These are phyloP conservation scores for Grammothele lineata DNA, from an alignment of 768 basidiomycete species.

Conservation along the genomic window DNA sequence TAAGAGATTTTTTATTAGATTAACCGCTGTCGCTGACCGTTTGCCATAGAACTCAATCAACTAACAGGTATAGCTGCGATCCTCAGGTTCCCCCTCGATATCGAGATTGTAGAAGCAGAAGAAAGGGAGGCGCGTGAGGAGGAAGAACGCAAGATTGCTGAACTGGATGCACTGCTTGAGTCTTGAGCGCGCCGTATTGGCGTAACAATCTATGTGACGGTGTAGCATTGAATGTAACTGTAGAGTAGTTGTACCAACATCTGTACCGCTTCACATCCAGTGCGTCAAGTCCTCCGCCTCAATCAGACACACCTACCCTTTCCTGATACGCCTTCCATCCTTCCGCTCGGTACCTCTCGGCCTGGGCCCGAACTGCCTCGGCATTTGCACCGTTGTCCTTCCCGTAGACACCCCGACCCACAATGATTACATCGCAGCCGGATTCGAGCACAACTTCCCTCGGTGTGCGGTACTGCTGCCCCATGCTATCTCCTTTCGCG, in stretches of 20 bases:
- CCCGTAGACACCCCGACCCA: slow-evolving; percentile 92
- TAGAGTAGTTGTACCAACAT: slow-evolving; percentile 6
- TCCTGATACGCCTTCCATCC: slow-evolving; percentile 85
- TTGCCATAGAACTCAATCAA: slow-evolving; percentile 80
- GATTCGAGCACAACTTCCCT: slow-evolving; percentile 71
- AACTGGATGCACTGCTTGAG: slow-evolving; percentile 12
- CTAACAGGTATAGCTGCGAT: slow-evolving; percentile 94
- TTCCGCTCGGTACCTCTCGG: slow-evolving; percentile 77
- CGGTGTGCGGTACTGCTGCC: slow-evolving; percentile 94
- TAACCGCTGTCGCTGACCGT: background rate
- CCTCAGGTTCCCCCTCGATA: slow-evolving; percentile 90
- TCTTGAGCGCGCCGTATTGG: too few species aligned
- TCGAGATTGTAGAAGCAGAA: slow-evolving; percentile 93
- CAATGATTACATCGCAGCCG: slow-evolving; percentile 96
- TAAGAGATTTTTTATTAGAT: slow-evolving; percentile 35
- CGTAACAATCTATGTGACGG: background rate
- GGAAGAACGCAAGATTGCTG: slow-evolving; percentile 25
- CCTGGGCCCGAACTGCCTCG: slow-evolving; percentile 56
- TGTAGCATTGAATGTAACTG: slow-evolving; percentile 5
- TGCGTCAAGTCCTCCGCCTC: background rate
- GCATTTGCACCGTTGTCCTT: slow-evolving; percentile 41
- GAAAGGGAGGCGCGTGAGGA: slow-evolving; percentile 69
- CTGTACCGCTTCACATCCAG: background rate
- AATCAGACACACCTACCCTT: slow-evolving; percentile 5
- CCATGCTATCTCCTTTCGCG: slow-evolving; percentile 62